Conservation (phyloP, 257 asterid species). For the Forsythia suspensa region DNA sequence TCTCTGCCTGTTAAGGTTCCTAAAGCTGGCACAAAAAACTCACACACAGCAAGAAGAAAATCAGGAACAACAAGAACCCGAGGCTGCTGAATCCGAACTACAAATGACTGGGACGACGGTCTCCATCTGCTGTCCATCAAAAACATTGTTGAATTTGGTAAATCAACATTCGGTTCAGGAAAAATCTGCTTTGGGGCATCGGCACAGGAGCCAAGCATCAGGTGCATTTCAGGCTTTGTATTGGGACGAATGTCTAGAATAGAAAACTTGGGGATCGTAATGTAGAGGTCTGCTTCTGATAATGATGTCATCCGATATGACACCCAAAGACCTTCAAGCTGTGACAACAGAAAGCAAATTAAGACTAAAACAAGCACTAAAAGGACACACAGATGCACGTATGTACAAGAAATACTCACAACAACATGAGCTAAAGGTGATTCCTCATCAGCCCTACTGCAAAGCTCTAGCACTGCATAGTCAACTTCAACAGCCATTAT, state of each 20-base stretch:
- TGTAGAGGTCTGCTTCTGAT: slow-evolving; percentile 85
- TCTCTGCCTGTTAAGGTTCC: slow-evolving; percentile 96
- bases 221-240: slow-evolving; percentile 93
- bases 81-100: slow-evolving; percentile 95
- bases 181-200: slow-evolving; percentile 70
- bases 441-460: slow-evolving; percentile 80
- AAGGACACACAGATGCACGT: slow-evolving; percentile 1
- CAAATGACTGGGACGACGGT: slow-evolving; percentile 81
- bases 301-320: slow-evolving; percentile 96
- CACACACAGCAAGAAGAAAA: slow-evolving; percentile 88
- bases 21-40: slow-evolving; percentile 93
- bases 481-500: slow-evolving; percentile 77
- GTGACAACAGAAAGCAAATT: slow-evolving; percentile 30
- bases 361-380: slow-evolving; percentile 16
- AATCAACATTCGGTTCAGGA: slow-evolving; percentile 49
- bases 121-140: slow-evolving; percentile 99
- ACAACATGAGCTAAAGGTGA: slow-evolving; percentile 88
- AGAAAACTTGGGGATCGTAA: slow-evolving; percentile 87
- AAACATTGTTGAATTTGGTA: slow-evolving; percentile 87
- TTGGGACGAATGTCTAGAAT: slow-evolving; percentile 88
- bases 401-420: slow-evolving; percentile 53
- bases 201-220: slow-evolving; percentile 96
- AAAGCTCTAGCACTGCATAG: slow-evolving; percentile 76
- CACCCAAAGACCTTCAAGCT: slow-evolving; percentile 99
- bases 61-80: slow-evolving; percentile 94